Percentiles rank a stretch among this genome's conserved stretches.
Evolutionary conservation across 495 filamentous ascomycete genomes (phyloP).

Genomic region (Pyronema domesticum): DNA sequence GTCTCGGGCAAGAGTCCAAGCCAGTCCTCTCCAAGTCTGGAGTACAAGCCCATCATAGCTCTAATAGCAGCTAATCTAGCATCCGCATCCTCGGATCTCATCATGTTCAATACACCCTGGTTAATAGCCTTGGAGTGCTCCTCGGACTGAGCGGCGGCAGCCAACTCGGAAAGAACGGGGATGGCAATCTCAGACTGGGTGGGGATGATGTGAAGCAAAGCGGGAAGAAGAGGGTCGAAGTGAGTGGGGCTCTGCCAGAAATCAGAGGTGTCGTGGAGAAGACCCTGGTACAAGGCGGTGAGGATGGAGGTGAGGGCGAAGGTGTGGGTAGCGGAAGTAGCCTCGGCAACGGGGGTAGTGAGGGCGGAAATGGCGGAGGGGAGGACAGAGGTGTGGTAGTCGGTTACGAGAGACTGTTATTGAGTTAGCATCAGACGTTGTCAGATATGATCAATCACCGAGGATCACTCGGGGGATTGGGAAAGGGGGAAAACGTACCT

Average conservation of each 20-base stretch:
- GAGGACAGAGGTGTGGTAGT: constrained; percentile 70
- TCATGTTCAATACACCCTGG: constrained; percentile 47
- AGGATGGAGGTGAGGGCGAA: constrained; percentile 31
- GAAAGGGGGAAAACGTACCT: constrained; percentile 30
- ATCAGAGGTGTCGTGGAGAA: constrained; percentile 58
- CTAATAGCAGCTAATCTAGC: constrained; percentile 61
- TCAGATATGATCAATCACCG: not conserved
- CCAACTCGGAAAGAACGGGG: constrained; percentile 52
- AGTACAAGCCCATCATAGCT: constrained; percentile 58
- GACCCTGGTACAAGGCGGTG: constrained; percentile 49
- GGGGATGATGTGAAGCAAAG: constrained; percentile 50
- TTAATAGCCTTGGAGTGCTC: constrained; percentile 86
- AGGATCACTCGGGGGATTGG: not conserved
- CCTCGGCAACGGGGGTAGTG: constrained; percentile 12
- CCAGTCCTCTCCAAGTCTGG: constrained; percentile 79
- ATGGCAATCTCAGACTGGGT: constrained; percentile 33
- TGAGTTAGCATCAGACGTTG: not conserved
- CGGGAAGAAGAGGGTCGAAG: constrained; percentile 48
- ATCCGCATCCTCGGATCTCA: constrained; percentile 48
- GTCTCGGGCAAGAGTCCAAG: constrained; percentile 76
- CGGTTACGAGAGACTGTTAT: constrained; percentile 64
- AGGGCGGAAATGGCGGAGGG: constrained; percentile 54
- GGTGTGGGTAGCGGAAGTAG: constrained; percentile 15
- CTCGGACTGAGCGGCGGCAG: constrained; percentile 51
- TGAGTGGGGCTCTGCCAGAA: constrained; percentile 85